A percentile compares a stretch with the other conserved stretches of the same genome.
These are phyloP conservation scores for Borealophlyctis nickersoniae DNA, from an alignment of 192 early-diverging fungal species.

Conservation along the genomic window DNA sequence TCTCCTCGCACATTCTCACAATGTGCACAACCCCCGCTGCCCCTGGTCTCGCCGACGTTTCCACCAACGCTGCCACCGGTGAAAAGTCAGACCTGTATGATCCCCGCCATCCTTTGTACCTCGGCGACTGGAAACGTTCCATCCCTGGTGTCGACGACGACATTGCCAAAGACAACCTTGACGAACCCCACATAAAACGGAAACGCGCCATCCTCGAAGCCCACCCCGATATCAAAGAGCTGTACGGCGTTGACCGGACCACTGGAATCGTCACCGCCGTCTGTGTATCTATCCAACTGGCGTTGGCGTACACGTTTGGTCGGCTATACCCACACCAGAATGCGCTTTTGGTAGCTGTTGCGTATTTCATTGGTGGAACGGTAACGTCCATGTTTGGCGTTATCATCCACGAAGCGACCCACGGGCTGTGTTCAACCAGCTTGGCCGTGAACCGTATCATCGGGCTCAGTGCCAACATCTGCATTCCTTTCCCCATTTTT, in stretches of 20 bases:
- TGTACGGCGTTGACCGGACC: slow-evolving; percentile 78
- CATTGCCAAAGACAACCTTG: slow-evolving; percentile 78
- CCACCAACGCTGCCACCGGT: background rate
- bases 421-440: slow-evolving; percentile 73
- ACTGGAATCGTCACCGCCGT: slow-evolving; percentile 72
- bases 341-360: slow-evolving; percentile 60
- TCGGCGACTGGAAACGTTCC: slow-evolving; percentile 80
- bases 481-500: slow-evolving; percentile 61
- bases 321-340: slow-evolving; percentile 57
- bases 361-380: slow-evolving; percentile 81
- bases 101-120: slow-evolving; percentile 71
- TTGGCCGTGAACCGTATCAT: slow-evolving; percentile 77
- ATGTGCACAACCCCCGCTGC: too few species aligned
- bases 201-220: slow-evolving; percentile 81
- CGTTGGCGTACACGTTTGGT: slow-evolving; percentile 70
- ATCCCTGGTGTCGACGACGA: slow-evolving; percentile 69
- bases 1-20: too few species aligned
- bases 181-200: slow-evolving; percentile 93
- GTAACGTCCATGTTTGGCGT: slow-evolving; percentile 78
- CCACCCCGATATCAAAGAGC: slow-evolving; percentile 82
- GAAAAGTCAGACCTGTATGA: slow-evolving; percentile 34
- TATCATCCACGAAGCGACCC: slow-evolving; percentile 90
- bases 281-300: slow-evolving; percentile 68
- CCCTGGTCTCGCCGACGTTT: too few species aligned
- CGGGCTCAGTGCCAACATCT: slow-evolving; percentile 81